Base-by-base conservation (phyloP, 805 yeast species). In the Gaillardinia entomophila region DNA sequence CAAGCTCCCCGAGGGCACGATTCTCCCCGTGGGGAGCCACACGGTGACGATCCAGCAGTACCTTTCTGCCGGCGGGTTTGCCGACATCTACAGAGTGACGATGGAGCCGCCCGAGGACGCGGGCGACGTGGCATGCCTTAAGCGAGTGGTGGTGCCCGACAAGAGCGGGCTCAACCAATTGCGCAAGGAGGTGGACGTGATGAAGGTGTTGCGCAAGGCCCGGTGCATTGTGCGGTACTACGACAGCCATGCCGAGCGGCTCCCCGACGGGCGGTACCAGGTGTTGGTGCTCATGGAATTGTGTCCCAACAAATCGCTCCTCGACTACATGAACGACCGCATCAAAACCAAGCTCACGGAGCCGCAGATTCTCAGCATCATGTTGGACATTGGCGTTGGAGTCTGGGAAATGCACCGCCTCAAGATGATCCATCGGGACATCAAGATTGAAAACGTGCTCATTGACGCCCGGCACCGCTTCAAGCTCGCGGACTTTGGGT, bases 241-340 rank as follows among this genome's bases (percentile, higher is more conserved):
- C 45, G 94, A 84, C 51, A 81, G 89, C 2, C 80, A 82, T 50
- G 92, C 94, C 1, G 77, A 81, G 27, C 63, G 85, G 34, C 49
- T 74, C 19, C 63, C 60, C 3, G 53, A 65, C 30, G 65, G 73
- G 2, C 49, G 69, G 1, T 92, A 86, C 55, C 97, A 90, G 59
- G 97, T 92, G 6, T 66, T 90, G 34, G 76, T 90, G 27, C 66
- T 90, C 42, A 92, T 90, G 97, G 98, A 90, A 56, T 74, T 81
- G 46, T 90, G 98, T 54, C 81, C 95, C 8, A 84, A 83, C 53
- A 75, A 82, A 41, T 86, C 95, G 12, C 72, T 95, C 29, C 68
- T 90, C 39, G 96, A 92, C 53, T 89, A 73, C 51, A 89, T 90
- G 97, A 92, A 90, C 58, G 72, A 81, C 13, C 71, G 89, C 33